phyloP scores from a whole-genome alignment of 2,329 filamentous ascomycete species.

The Nannizziopsis barbatae region DNA sequence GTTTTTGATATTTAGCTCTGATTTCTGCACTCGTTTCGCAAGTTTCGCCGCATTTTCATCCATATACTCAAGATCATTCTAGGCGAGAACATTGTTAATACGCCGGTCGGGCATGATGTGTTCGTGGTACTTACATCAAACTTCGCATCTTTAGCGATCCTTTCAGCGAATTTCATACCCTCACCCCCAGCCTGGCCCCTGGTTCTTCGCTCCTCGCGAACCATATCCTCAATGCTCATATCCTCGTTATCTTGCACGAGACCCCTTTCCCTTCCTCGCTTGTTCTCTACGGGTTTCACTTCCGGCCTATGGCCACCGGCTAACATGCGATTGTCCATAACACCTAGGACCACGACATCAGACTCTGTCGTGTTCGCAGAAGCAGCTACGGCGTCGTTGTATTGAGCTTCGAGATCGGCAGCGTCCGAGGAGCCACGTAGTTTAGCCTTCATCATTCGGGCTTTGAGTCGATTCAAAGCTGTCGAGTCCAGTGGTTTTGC shows the following conservation, averaged over 20 bases:
- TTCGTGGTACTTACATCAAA: slow-evolving; percentile 50
- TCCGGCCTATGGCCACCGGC: slow-evolving; percentile 65
- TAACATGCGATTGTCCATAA: slow-evolving; percentile 82
- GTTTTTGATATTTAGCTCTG: slow-evolving; percentile 77
- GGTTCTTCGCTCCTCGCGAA: slow-evolving; percentile 82
- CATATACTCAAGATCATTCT: slow-evolving; percentile 87
- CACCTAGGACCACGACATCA: slow-evolving; percentile 66
- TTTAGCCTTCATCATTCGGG: slow-evolving; percentile 93
- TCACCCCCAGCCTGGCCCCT: slow-evolving; percentile 67
- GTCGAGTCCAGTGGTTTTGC: slow-evolving; percentile 59
- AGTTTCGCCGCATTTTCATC: slow-evolving; percentile 92
- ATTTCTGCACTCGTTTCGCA: slow-evolving; percentile 75
- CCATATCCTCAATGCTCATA: slow-evolving; percentile 95
- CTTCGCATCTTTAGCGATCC: slow-evolving; percentile 84
- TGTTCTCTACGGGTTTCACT: slow-evolving; percentile 65
- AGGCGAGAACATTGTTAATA: slow-evolving; percentile 4
- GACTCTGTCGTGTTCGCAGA: slow-evolving; percentile 49
- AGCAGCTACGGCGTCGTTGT: slow-evolving; percentile 60
- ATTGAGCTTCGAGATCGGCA: slow-evolving; percentile 67
- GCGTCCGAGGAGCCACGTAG: slow-evolving; percentile 66
- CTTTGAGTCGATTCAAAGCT: slow-evolving; percentile 75
- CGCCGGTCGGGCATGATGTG: not conserved
- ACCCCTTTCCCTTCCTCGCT: slow-evolving; percentile 72
- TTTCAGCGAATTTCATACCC: slow-evolving; percentile 70
- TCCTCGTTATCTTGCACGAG: slow-evolving; percentile 83